Percentiles rank a stretch among this genome's conserved stretches.
These are phyloP conservation scores for Oryza australiensis DNA, from an alignment of 176 grass and related monocot genomes.

Conservation along the genomic window DNA sequence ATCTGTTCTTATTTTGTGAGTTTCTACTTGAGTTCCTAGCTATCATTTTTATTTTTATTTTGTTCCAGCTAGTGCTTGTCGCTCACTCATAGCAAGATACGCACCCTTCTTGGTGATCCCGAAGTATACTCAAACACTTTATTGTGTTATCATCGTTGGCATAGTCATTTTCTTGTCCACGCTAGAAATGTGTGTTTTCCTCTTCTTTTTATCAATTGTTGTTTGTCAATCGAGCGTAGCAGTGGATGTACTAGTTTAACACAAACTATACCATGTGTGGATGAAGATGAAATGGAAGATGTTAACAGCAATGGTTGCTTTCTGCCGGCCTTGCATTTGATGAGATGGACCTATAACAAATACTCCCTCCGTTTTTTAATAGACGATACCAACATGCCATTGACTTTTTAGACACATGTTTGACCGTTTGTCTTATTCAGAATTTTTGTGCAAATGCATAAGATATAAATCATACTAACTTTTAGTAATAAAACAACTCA, in stretches of 20 bases:
- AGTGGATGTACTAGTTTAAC: background rate
- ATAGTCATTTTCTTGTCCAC: conserved; percentile 18
- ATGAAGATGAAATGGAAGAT: background rate
- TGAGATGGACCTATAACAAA: no score
- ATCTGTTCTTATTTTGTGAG: conserved; percentile 6
- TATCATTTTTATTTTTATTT: conserved; percentile 14
- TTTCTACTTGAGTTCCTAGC: conserved; percentile 16
- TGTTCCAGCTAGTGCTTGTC: conserved; percentile 27
- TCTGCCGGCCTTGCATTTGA: conserved; percentile 39
- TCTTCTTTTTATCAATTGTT: background rate
- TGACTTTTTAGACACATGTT: no score
- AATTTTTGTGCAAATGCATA: no score
- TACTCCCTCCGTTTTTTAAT: no score
- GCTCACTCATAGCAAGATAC: conserved; percentile 33
- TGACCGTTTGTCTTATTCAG: no score
- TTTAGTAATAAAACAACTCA: no score
- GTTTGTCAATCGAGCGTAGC: conserved; percentile 12
- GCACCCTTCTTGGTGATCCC: background rate
- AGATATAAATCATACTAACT: no score
- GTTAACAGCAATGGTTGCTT: background rate
- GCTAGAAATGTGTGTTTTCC: background rate
- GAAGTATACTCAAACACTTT: background rate
- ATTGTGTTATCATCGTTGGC: conserved; percentile 23
- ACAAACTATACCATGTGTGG: background rate
- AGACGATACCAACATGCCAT: no score